A percentile compares a stretch with the other conserved stretches of the same genome.
Conservation (phyloP, 129 eudicot species). For the Helianthus tuberosus region DNA sequence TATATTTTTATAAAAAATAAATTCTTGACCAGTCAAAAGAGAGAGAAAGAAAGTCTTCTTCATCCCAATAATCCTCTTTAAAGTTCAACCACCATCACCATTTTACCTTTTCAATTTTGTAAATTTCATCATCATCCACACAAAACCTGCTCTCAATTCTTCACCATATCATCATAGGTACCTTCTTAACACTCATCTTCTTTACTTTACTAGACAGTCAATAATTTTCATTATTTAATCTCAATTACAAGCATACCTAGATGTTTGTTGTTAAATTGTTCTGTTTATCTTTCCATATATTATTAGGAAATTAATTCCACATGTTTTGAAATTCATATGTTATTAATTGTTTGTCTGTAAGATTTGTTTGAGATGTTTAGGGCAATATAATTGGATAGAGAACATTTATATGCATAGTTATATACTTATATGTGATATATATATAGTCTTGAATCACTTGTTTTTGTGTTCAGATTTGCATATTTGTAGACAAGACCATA, state of each 20-base stretch:
- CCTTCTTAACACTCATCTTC: constrained; percentile 1
- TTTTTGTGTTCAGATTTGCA: neutral
- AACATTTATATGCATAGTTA: neutral
- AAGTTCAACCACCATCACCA: neutral
- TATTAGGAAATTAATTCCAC: neutral
- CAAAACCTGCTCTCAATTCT: neutral
- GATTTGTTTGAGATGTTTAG: neutral
- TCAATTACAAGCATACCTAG: neutral
- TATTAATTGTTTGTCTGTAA: neutral
- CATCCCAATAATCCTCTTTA: neutral
- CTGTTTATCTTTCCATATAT: neutral
- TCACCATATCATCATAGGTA: constrained; percentile 16
- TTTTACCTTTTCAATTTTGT: neutral
- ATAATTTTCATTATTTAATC: neutral
- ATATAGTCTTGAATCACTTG: no score
- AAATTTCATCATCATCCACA: neutral
- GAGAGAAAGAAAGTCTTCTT: neutral
- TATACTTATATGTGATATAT: no score
- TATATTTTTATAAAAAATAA: neutral
- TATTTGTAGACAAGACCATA: constrained; percentile 17
- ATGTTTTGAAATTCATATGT: neutral
- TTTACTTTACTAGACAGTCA: neutral
- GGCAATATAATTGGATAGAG: neutral
- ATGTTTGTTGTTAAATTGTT: neutral
- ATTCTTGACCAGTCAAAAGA: constrained; percentile 38